phyloP scores from a whole-genome alignment of 1,284 basidiomycete species.

The Malassezia obtusa region DNA sequence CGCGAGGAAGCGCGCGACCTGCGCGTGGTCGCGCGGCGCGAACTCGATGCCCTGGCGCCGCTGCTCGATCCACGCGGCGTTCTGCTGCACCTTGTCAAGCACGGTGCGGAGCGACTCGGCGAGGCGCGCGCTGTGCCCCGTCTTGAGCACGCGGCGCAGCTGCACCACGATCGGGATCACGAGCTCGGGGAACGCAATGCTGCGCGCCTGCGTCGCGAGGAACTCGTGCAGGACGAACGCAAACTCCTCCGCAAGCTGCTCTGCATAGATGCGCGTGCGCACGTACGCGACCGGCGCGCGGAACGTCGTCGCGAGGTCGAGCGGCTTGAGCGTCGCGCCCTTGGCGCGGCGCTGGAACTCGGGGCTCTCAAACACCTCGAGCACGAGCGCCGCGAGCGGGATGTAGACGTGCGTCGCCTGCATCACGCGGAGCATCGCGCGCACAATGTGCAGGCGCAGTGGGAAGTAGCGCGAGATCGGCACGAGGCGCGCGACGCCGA shows the following conservation, averaged over 20 bases:
- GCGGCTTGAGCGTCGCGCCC: conserved; percentile 73
- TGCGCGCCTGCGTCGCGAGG: conserved; percentile 53
- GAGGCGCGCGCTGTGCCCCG: conserved; percentile 30
- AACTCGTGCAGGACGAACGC: conserved; percentile 68
- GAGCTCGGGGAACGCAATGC: conserved; percentile 81
- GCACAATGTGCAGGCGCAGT: conserved; percentile 64
- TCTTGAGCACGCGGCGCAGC: conserved; percentile 35
- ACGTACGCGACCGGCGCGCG: conserved; percentile 79
- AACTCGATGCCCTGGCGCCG: conserved; percentile 36
- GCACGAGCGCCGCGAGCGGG: conserved; percentile 71
- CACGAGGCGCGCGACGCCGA: conserved; percentile 86
- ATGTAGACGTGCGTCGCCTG: conserved; percentile 76
- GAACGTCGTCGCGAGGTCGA: conserved; percentile 79
- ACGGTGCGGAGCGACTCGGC: conserved; percentile 25
- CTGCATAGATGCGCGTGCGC: conserved; percentile 76
- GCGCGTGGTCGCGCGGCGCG: conserved; percentile 26
- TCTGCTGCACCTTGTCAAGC: conserved; percentile 37
- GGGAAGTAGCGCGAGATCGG: conserved; percentile 71
- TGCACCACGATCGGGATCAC: conserved; percentile 68
- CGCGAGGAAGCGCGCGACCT: conserved; percentile 21
- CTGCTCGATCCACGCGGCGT: conserved; percentile 32
- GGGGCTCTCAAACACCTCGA: conserved; percentile 73
- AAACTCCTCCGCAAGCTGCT: conserved; percentile 73
- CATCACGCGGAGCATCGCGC: conserved; percentile 63
- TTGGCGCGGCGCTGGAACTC: conserved; percentile 70